Percentiles rank a stretch among this genome's conserved stretches.
Evolutionary conservation across 2,329 filamentous ascomycete species (phyloP).

Genomic region (Fonsecaea erecta): DNA sequence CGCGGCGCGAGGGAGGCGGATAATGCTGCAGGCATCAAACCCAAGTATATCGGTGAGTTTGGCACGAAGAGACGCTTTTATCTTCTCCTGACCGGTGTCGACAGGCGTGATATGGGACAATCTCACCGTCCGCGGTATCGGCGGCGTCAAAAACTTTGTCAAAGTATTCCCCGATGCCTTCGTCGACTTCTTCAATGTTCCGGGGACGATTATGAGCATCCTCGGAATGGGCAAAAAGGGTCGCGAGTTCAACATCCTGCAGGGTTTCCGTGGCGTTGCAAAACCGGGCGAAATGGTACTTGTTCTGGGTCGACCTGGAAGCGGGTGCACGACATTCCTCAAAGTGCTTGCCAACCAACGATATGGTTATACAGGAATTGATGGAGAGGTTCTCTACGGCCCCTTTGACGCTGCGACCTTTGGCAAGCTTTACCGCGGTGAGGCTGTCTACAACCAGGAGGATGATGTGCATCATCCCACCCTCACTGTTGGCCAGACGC

Average conservation of each 20-base stretch:
- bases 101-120: constrained; percentile 71
- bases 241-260: constrained; percentile 72
- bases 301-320: constrained; percentile 77
- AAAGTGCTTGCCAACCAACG: constrained; percentile 71
- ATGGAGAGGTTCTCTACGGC: constrained; percentile 77
- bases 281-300: constrained; percentile 88
- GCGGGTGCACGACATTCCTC: constrained; percentile 71
- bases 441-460: constrained; percentile 84
- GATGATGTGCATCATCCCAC: constrained; percentile 86
- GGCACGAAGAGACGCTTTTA: neutral
- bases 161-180: constrained; percentile 80
- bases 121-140: constrained; percentile 75
- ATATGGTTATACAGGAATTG: constrained; percentile 63
- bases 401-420: constrained; percentile 74
- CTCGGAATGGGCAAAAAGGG: constrained; percentile 71
- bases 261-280: constrained; percentile 68
- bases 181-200: constrained; percentile 74
- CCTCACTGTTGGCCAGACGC: constrained; percentile 83
- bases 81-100: neutral
- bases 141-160: constrained; percentile 72
- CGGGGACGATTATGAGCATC: constrained; percentile 66
- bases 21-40: constrained; percentile 75
- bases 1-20: constrained; percentile 74
- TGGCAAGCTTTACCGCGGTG: constrained; percentile 71
- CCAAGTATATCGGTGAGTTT: constrained; percentile 69